Evolutionary conservation across 768 basidiomycete genomes (phyloP).

Genomic region (Aureoboletus auriporus): DNA sequence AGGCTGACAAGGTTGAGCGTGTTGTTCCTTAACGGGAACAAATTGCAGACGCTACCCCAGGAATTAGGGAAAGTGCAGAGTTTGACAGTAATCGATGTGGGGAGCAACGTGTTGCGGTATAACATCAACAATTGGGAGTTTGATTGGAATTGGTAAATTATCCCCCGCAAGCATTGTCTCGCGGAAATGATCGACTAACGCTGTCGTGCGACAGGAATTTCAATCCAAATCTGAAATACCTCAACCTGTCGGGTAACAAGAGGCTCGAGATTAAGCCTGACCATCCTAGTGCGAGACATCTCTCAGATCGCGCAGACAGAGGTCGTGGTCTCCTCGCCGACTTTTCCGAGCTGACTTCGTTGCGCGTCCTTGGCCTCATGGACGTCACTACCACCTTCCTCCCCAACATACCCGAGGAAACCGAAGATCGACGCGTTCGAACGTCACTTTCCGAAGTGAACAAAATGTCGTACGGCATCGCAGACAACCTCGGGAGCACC

Average conservation of each 20-base stretch:
- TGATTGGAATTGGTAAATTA: constrained; percentile 94
- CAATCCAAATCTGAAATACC: constrained; percentile 88
- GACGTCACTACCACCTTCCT: constrained; percentile 74
- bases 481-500: constrained; percentile 80
- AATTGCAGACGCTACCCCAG: constrained; percentile 85
- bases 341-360: constrained; percentile 79
- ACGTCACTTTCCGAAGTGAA: constrained; percentile 87
- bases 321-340: constrained; percentile 57
- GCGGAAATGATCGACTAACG: neutral
- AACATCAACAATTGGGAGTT: constrained; percentile 98
- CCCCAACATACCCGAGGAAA: constrained; percentile 75
- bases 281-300: constrained; percentile 28
- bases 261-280: constrained; percentile 92
- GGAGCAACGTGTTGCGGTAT: constrained; percentile 91
- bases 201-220: constrained; percentile 76
- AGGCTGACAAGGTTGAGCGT: constrained; percentile 62
- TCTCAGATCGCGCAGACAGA: constrained; percentile 16
- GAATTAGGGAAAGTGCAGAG: constrained; percentile 82
- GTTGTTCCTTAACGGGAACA: constrained; percentile 91
- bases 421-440: constrained; percentile 85
- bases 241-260: constrained; percentile 97
- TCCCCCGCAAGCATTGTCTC: neutral
- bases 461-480: constrained; percentile 93
- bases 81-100: constrained; percentile 83
- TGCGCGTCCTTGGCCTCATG: constrained; percentile 94